Conservation (phyloP, 495 filamentous ascomycete genomes). For the Aspergillus steynii region DNA sequence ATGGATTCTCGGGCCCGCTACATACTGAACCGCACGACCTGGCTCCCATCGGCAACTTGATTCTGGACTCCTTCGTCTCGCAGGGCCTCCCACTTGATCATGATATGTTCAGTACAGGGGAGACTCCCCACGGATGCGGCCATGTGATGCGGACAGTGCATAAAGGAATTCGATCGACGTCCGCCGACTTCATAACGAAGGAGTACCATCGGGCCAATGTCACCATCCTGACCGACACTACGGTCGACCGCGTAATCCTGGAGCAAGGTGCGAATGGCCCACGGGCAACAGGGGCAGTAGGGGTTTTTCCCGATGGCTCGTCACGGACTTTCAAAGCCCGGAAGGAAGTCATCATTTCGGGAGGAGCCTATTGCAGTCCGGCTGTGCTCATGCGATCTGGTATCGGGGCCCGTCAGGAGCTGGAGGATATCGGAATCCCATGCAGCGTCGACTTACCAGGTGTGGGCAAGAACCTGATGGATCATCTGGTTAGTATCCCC, state of each 20-base stretch:
- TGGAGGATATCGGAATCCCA: conserved; percentile 48
- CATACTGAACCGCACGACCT: conserved; percentile 51
- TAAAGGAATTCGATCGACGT: conserved; percentile 48
- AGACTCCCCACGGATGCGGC: conserved; percentile 50
- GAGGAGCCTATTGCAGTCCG: conserved; percentile 58
- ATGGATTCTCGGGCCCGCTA: conserved; percentile 47
- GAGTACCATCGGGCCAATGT: conserved; percentile 36
- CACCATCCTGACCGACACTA: conserved; percentile 38
- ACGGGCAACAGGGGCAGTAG: conserved; percentile 30
- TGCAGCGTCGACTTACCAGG: conserved; percentile 50
- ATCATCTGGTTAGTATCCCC: conserved; percentile 40
- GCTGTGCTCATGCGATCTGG: conserved; percentile 57
- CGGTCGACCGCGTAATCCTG: conserved; percentile 37
- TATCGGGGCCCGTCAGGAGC: conserved; percentile 51
- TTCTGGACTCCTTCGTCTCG: conserved; percentile 49
- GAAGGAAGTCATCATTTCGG: conserved; percentile 53
- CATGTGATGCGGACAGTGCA: conserved; percentile 51
- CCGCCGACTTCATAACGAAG: conserved; percentile 48
- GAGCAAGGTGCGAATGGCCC: conserved; percentile 16
- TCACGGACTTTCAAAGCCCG: conserved; percentile 32
- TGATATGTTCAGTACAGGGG: conserved; percentile 54
- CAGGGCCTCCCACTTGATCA: conserved; percentile 44
- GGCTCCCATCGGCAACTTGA: conserved; percentile 46
- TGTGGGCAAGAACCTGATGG: conserved; percentile 56
- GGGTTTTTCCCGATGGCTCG: conserved; percentile 25